A percentile compares a stretch with the other conserved stretches of the same genome.
phyloP scores from a whole-genome alignment of 116 monocot species.

The Papilionanthe hybrid region DNA sequence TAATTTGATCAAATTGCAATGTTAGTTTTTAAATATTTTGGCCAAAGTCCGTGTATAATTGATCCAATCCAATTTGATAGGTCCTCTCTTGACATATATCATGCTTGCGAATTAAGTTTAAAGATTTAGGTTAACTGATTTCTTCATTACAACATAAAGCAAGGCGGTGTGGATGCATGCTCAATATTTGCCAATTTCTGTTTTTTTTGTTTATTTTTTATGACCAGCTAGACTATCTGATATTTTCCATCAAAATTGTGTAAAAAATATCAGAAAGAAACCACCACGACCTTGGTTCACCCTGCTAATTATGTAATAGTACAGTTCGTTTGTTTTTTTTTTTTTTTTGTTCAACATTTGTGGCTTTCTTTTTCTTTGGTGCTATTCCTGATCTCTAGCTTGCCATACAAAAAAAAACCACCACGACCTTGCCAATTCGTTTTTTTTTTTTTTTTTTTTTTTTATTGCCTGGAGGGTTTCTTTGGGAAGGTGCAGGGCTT shows the following conservation, averaged over 20 bases:
- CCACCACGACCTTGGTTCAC: background rate
- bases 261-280: background rate
- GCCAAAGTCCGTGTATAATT: background rate
- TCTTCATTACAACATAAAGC: background rate
- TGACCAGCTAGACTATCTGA: background rate
- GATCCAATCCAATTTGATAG: background rate
- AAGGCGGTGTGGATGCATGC: background rate
- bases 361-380: too few species aligned
- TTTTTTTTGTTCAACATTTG: background rate
- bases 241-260: background rate
- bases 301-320: background rate
- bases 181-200: background rate
- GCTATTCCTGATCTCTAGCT: too few species aligned
- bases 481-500: too few species aligned
- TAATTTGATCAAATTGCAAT: background rate
- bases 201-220: background rate
- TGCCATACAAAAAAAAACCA: too few species aligned
- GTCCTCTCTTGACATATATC: background rate
- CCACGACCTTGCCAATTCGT: too few species aligned
- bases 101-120: constrained; percentile 1
- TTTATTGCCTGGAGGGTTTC: too few species aligned
- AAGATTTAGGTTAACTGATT: background rate
- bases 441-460: too few species aligned
- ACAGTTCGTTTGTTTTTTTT: background rate
- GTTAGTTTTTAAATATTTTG: background rate